Conservation (phyloP, 768 basidiomycete genomes). For the Tylopilus intermedius region DNA sequence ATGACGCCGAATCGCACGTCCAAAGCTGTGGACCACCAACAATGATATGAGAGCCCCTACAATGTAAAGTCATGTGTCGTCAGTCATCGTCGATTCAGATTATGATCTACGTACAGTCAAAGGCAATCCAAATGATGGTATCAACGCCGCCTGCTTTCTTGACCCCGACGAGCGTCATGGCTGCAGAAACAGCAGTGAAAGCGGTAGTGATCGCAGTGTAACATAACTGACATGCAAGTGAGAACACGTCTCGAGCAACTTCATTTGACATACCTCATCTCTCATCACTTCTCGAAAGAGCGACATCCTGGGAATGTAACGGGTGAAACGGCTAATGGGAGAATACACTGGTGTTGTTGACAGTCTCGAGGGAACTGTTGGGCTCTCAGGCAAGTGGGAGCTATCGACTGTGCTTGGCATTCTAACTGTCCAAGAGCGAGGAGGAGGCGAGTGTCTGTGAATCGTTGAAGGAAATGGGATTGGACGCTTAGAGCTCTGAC, state of each 20-base stretch:
- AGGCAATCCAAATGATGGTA: constrained; percentile 46
- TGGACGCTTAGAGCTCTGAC: neutral
- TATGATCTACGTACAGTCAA: constrained; percentile 44
- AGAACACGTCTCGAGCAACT: neutral
- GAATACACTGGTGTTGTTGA: constrained; percentile 27
- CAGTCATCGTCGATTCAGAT: constrained; percentile 2
- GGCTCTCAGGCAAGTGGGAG: constrained; percentile 4
- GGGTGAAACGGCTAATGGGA: constrained; percentile 28
- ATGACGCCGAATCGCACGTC: constrained; percentile 5
- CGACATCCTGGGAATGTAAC: constrained; percentile 48
- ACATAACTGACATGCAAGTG: constrained; percentile 35
- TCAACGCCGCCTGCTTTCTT: constrained; percentile 42
- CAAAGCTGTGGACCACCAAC: constrained; percentile 3
- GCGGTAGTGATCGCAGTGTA: constrained; percentile 53
- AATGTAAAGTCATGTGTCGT: constrained; percentile 3
- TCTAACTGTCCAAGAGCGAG: constrained; percentile 13
- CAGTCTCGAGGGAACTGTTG: constrained; percentile 7
- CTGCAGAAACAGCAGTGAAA: constrained; percentile 43
- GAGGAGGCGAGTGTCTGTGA: constrained; percentile 1
- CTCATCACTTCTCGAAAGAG: constrained; percentile 53
- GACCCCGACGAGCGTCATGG: constrained; percentile 48
- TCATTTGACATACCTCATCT: constrained; percentile 51
- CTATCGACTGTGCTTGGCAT: constrained; percentile 12
- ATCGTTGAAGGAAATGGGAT: constrained; percentile 5
- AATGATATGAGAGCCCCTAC: constrained; percentile 5